A percentile compares a stretch with the other conserved stretches of the same genome.
phyloP scores from a whole-genome alignment of 2,329 filamentous ascomycete species.

The Alternaria arbusti region DNA sequence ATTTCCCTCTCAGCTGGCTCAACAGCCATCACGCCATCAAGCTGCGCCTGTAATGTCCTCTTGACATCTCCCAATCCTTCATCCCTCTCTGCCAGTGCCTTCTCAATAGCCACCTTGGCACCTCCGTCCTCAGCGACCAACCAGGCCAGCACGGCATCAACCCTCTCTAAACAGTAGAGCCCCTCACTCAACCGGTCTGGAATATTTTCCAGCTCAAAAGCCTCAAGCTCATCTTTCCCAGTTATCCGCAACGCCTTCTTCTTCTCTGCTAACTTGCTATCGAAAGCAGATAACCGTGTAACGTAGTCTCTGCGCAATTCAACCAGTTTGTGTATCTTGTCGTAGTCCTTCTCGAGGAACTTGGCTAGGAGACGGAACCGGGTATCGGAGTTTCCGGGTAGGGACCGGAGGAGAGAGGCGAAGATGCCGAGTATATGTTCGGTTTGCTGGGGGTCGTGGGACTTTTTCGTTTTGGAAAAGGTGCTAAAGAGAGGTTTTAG shows the following conservation, averaged over 20 bases:
- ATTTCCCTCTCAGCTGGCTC: slow-evolving; percentile 67
- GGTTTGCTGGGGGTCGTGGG: slow-evolving; percentile 66
- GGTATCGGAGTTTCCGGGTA: slow-evolving; percentile 78
- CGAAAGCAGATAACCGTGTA: slow-evolving; percentile 66
- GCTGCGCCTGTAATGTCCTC: slow-evolving; percentile 72
- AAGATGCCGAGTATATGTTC: slow-evolving; percentile 89
- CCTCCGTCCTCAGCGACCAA: slow-evolving; percentile 86
- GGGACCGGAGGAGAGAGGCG: slow-evolving; percentile 76
- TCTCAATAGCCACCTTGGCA: slow-evolving; percentile 68
- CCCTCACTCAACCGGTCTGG: slow-evolving; percentile 81
- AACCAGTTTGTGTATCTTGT: slow-evolving; percentile 78
- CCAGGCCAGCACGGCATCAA: slow-evolving; percentile 89
- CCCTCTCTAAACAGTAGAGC: slow-evolving; percentile 79
- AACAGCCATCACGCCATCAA: slow-evolving; percentile 62
- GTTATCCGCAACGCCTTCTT: slow-evolving; percentile 62
- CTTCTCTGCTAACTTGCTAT: slow-evolving; percentile 67
- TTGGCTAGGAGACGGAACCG: slow-evolving; percentile 89
- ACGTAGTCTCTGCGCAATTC: slow-evolving; percentile 75
- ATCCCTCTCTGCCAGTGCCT: slow-evolving; percentile 70
- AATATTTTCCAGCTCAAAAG: slow-evolving; percentile 73
- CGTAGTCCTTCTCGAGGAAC: slow-evolving; percentile 93
- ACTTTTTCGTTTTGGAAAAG: slow-evolving; percentile 70
- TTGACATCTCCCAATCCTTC: slow-evolving; percentile 69
- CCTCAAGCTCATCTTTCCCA: slow-evolving; percentile 67
- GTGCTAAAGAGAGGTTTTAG: slow-evolving; percentile 84